Evolutionary conservation across 306 rosid species (phyloP).

Genomic region (Ormosia emarginata): DNA sequence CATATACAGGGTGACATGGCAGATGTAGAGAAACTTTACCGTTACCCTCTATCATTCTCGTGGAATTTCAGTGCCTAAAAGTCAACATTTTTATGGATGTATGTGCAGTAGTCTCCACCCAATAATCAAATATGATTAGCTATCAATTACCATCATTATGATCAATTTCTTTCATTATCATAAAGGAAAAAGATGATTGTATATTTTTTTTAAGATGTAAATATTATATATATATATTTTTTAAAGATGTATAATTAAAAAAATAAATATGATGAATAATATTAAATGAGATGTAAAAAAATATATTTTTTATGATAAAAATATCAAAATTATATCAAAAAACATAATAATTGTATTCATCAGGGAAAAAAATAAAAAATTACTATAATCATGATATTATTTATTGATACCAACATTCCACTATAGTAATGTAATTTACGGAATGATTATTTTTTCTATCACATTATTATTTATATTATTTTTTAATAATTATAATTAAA

Average conservation of each 20-base stretch:
- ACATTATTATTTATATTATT: too few species aligned
- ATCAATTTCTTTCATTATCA: constrained; percentile 14
- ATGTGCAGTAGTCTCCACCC: not conserved
- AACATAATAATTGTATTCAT: constrained; percentile 25
- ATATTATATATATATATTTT: too few species aligned
- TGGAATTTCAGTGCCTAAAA: constrained; percentile 27
- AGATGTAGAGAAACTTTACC: constrained; percentile 13
- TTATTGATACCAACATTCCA: not conserved
- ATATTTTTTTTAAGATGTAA: too few species aligned
- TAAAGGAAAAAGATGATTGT: too few species aligned
- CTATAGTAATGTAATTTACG: not conserved
- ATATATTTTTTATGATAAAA: too few species aligned
- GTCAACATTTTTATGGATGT: constrained; percentile 31
- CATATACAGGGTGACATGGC: not conserved
- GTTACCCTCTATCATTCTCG: constrained; percentile 19
- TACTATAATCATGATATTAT: constrained; percentile 11
- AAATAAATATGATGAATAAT: too few species aligned
- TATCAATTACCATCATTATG: constrained; percentile 25
- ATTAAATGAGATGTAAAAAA: too few species aligned
- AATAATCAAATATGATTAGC: constrained; percentile 16
- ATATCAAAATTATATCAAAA: too few species aligned
- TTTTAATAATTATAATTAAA: too few species aligned
- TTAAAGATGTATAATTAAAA: too few species aligned
- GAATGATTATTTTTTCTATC: too few species aligned
- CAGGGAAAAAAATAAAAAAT: not conserved